Conservation (phyloP, 169 alveolate species). For the Plasmodium gaboni region DNA sequence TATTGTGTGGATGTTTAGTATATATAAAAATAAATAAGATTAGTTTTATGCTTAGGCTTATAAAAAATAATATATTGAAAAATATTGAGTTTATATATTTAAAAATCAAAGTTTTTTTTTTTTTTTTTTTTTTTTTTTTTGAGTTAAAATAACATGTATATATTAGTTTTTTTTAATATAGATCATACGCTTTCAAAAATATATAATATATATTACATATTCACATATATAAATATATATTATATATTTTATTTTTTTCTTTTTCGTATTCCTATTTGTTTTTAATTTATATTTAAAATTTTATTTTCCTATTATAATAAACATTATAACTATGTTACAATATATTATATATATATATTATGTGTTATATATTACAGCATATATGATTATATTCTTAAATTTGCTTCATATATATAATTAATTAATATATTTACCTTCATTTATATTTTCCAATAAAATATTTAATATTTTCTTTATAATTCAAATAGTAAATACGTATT, state of each 20-base stretch:
- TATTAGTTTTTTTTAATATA: neutral
- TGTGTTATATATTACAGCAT: neutral
- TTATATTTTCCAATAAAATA: neutral
- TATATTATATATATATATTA: too few species aligned
- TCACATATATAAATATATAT: neutral
- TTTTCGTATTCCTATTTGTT: slow-evolving; percentile 4
- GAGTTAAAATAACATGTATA: neutral
- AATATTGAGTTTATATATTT: too few species aligned
- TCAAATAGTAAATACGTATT: neutral
- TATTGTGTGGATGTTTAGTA: too few species aligned
- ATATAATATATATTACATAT: neutral
- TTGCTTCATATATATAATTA: neutral
- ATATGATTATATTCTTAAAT: neutral
- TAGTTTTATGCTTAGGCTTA: too few species aligned
- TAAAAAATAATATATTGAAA: too few species aligned
- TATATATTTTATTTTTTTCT: neutral
- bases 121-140: slow-evolving; percentile 2
- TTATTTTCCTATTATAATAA: neutral
- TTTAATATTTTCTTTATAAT: neutral
- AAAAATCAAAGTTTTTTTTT: too few species aligned
- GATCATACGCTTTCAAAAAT: neutral
- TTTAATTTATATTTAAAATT: neutral
- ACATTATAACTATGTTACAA: too few species aligned
- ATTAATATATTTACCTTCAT: neutral
- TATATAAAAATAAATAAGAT: too few species aligned